Base-by-base conservation (phyloP, 192 early-diverging fungal species). In the Pilobolus umbonatus region DNA sequence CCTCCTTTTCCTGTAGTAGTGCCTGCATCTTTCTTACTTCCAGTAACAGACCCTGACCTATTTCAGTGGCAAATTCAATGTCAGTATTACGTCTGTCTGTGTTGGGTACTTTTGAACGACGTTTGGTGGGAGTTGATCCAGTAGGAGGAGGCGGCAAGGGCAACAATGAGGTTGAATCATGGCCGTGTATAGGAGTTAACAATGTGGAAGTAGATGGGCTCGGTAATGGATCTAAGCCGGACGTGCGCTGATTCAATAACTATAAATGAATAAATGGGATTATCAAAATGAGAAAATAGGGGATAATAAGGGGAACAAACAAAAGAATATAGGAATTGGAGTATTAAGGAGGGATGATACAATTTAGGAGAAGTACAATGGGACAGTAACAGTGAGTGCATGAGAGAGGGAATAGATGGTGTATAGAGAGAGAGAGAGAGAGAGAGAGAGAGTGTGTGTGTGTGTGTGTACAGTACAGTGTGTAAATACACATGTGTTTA, bases 11-110 rank as follows among this genome's bases (percentile, higher is more conserved):
- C 35, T 71, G 72, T 39, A 77, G 34, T 9, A 70, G 17, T 15
- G 62, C 62, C 43, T 77, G 75, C 62, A 77, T 57, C 38, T 73
- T 73, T 39, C 65, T 54, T 15, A 77, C 61, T 54, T 77, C 75
- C 8, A 64, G 22, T 31, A 77, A 51, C 25, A 77, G 53, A 15
- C 68, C 65, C 35, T 77, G 72, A 17, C 75, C 75, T 29, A 77
- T 77, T 55, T 74, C 72, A 14, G 72, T 67, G 19, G 75, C 75
- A 57, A 77, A 71, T 54, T 74, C 72, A 35, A 77, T 74, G 62
- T 77, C 75, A 39, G 49, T 67, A 32, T 74, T 67, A 25, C 56
- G 39, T 25, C 64, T 34, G 38, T 71, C 62, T 21, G 49, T 55
- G 42, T 67, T 73, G 50, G 71, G 65, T 24, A 73, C 43, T 32